These are phyloP conservation scores for Sergeia podlipaevii DNA, from an alignment of 208 protist genomes.

Conservation along the genomic window DNA sequence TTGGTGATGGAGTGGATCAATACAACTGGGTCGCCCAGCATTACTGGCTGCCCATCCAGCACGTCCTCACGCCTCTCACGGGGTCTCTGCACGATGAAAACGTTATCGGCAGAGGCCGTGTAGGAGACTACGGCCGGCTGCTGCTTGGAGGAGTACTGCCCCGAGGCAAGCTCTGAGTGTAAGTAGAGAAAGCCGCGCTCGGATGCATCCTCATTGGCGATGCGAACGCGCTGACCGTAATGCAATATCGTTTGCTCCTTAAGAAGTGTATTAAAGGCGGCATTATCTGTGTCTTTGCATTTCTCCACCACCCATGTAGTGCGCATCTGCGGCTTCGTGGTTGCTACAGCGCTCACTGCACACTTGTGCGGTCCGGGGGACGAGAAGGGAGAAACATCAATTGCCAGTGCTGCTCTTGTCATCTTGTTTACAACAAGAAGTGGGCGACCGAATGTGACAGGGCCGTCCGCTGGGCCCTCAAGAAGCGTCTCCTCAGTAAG, in stretches of 20 bases:
- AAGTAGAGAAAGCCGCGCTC: constrained; percentile 66
- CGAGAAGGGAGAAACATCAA: constrained; percentile 26
- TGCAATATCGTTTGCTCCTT: constrained; percentile 55
- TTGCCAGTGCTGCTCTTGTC: constrained; percentile 39
- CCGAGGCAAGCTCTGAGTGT: constrained; percentile 42
- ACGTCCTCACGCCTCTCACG: constrained; percentile 42
- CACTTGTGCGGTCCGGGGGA: constrained; percentile 1
- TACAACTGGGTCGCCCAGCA: constrained; percentile 65
- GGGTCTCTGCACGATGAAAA: constrained; percentile 64
- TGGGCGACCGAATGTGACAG: constrained; percentile 52
- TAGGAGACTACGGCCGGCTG: constrained; percentile 46
- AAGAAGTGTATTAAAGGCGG: constrained; percentile 43
- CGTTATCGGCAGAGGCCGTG: constrained; percentile 47
- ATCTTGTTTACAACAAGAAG: constrained; percentile 46
- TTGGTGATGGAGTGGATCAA: constrained; percentile 74
- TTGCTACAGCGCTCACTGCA: constrained; percentile 1
- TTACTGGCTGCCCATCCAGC: constrained; percentile 46
- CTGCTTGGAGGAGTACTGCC: constrained; percentile 32
- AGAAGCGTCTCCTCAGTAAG: constrained; percentile 34
- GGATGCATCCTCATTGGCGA: constrained; percentile 65
- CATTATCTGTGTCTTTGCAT: constrained; percentile 68
- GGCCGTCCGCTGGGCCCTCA: constrained; percentile 12
- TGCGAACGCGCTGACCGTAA: constrained; percentile 81
- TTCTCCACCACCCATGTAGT: constrained; percentile 68
- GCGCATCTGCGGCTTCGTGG: constrained; percentile 36